Base-by-base conservation (phyloP, 148 eudicot species). In the Camellia japonica region DNA sequence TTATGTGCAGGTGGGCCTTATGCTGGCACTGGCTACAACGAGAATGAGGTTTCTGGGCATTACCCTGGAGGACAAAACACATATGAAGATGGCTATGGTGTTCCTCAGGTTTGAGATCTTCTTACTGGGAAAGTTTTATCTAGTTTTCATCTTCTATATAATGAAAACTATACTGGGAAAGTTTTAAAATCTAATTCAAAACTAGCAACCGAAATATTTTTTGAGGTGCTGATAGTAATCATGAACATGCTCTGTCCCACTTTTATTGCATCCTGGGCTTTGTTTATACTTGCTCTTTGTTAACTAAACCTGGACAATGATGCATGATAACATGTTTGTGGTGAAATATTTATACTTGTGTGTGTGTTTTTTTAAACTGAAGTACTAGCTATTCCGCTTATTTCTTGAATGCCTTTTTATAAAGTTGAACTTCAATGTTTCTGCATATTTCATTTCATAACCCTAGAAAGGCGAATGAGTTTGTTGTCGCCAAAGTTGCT, bases 21-120 rank as follows among this genome's bases (percentile, higher is more conserved):
- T 86, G 91, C 87, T 84, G 88, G 88, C 61, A 58, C 87, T 83
- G 96, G 89, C 52, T 90, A 90, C 79, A 90, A 85, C 46, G 93
- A 86, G 62, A 80, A 76, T 77, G 89, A 85, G 85, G 87, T 88
- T 52, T 70, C 88, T 75, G 90, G 81, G 43, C 91, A 86, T 75
- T 90, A 89, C 79, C 77, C 94, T 77, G 73, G 83, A 43, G 95
- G 83, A 54, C 89, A 80, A 61, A 90, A 82, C 80, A 67, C 87
- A 6, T 86, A 85, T 73, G 88, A 82, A 59, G 88, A 88, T 71
- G 85, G 78, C 79, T 92, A 90, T 79, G 91, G 90, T 69, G 79
- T 72, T 81, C 83, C 81, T 63, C 98, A 95, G 96, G 98, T 95
- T 74, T 64, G 77, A 68, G 4, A 76, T 30, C 44, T 72, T 30